Conservation (phyloP, 2,329 filamentous ascomycete species). For the Xylariaceae sp. region DNA sequence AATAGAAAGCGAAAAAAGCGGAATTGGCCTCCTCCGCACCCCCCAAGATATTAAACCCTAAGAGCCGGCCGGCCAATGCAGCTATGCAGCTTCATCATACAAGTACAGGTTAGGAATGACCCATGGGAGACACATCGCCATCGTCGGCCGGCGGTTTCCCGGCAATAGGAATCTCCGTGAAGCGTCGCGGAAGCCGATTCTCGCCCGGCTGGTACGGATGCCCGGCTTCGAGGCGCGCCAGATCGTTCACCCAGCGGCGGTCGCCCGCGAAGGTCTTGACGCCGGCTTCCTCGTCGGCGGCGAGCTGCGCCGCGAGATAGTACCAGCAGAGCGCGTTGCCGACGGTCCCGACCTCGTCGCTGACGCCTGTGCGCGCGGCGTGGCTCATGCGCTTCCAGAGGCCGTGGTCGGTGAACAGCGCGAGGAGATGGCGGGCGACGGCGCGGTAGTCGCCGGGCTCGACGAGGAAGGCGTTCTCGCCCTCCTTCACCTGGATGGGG, state of each 20-base stretch:
- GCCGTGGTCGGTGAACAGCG: constrained; percentile 59
- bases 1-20: too few relatives aligned
- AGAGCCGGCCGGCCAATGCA: too few relatives aligned
- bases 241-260: constrained; percentile 61
- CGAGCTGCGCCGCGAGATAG: constrained; percentile 66
- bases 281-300: constrained; percentile 48
- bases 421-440: constrained; percentile 60
- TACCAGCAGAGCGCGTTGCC: constrained; percentile 73
- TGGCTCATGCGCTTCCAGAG: constrained; percentile 62
- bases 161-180: constrained; percentile 28
- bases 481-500: constrained; percentile 68
- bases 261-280: constrained; percentile 44
- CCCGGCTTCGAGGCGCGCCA: constrained; percentile 61
- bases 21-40: too few relatives aligned
- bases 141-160: too few relatives aligned
- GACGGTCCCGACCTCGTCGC: constrained; percentile 75
- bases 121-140: neutral
- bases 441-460: constrained; percentile 62
- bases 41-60: too few relatives aligned
- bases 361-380: constrained; percentile 61
- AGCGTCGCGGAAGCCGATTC: constrained; percentile 51
- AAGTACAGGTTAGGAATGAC: neutral
- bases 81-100: neutral
- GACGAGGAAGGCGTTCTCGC: constrained; percentile 68
- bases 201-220: constrained; percentile 49